Percentiles rank a stretch among this genome's conserved stretches.
These are phyloP conservation scores for Tuber calosporum DNA, from an alignment of 495 filamentous ascomycete genomes.

Conservation along the genomic window DNA sequence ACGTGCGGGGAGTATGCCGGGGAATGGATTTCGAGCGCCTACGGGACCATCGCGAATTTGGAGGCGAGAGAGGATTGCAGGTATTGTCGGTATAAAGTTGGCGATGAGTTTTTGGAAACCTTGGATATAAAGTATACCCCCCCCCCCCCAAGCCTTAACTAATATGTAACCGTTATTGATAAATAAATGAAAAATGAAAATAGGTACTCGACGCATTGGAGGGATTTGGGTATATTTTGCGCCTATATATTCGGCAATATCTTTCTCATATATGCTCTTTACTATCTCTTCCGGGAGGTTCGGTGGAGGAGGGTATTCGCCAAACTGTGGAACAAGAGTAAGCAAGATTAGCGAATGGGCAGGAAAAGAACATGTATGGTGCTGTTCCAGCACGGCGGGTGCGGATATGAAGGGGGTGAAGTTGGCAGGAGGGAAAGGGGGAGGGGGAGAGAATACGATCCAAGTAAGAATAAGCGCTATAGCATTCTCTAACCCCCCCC, in stretches of 20 bases:
- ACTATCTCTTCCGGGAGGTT: conserved; percentile 39
- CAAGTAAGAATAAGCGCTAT: neutral
- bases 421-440: neutral
- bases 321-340: conserved; percentile 25
- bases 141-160: neutral
- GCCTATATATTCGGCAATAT: conserved; percentile 33
- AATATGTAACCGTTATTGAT: neutral
- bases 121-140: conserved; percentile 37
- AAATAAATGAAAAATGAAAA: too few relatives aligned
- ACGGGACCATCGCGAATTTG: conserved; percentile 50
- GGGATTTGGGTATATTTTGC: conserved; percentile 37
- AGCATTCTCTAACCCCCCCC: neutral
- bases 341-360: conserved; percentile 15
- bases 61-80: conserved; percentile 48
- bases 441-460: neutral
- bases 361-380: neutral
- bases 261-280: conserved; percentile 28
- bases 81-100: conserved; percentile 56
- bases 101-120: conserved; percentile 51
- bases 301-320: conserved; percentile 36
- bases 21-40: conserved; percentile 46
- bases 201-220: conserved; percentile 34
- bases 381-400: conserved; percentile 1
- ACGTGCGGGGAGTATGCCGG: conserved; percentile 53
- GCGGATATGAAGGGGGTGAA: neutral